Percentiles rank a stretch among this genome's conserved stretches.
Conservation (phyloP, 805 yeast species). For the Saccharomycopsis schoenii region DNA sequence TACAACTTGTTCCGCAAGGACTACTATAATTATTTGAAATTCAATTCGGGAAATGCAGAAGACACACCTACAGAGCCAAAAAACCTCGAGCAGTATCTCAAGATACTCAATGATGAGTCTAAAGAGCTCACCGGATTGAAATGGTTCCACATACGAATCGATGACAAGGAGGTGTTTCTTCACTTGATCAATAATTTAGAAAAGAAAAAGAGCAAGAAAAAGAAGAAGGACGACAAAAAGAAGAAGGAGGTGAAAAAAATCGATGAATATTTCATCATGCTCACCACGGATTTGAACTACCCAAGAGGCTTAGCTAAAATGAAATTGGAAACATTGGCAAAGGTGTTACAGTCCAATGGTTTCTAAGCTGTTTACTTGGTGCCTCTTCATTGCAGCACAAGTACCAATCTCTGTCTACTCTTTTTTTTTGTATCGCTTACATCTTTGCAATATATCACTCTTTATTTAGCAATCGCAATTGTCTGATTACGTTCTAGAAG, state of each 20-base stretch:
- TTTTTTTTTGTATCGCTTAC: too few relatives aligned
- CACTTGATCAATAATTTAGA: constrained; percentile 7
- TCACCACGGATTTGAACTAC: constrained; percentile 5
- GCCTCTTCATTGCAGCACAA: neutral
- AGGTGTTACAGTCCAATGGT: constrained; percentile 3
- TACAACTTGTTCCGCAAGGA: constrained; percentile 9
- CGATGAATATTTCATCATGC: constrained; percentile 12
- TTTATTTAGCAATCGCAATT: too few relatives aligned
- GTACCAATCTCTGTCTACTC: neutral
- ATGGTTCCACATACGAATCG: constrained; percentile 15
- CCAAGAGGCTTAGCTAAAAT: constrained; percentile 16
- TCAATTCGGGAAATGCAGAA: neutral
- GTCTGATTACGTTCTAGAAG: too few relatives aligned
- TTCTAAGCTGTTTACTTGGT: neutral
- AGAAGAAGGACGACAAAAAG: constrained; percentile 1
- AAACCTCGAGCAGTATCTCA: neutral
- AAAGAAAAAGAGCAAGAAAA: neutral
- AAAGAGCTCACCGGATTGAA: neutral
- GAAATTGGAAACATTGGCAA: constrained; percentile 10
- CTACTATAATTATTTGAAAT: constrained; percentile 5
- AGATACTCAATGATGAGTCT: neutral
- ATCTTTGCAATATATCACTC: too few relatives aligned
- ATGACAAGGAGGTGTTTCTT: constrained; percentile 10
- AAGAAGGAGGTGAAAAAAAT: constrained; percentile 5
- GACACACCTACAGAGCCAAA: constrained; percentile 7